Evolutionary conservation across 2,329 filamentous ascomycete genomes (phyloP).

Genomic region (Ophiocordyceps camponoti-leonardi): DNA sequence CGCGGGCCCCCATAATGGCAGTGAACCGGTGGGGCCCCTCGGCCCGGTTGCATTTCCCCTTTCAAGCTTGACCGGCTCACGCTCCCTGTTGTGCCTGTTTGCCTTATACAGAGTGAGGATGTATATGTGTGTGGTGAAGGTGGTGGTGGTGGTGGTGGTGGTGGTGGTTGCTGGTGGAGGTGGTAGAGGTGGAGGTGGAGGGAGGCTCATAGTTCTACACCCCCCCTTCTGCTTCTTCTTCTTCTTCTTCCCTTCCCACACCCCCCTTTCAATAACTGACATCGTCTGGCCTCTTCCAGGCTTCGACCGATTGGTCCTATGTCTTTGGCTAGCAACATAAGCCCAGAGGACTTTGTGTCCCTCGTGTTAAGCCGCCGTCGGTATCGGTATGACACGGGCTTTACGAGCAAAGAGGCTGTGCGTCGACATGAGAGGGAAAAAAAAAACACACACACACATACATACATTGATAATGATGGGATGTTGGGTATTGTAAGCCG

Average conservation of each 20-base stretch:
- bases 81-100: neutral
- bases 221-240: no score
- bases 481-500: neutral
- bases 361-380: neutral
- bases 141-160: no score
- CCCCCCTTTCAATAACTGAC: neutral
- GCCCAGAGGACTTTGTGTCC: neutral
- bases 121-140: no score
- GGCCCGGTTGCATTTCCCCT: neutral
- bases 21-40: neutral
- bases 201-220: neutral
- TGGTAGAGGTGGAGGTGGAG: no score
- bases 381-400: neutral
- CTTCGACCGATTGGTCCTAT: neutral
- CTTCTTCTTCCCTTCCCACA: no score
- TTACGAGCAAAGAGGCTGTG: neutral
- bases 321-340: no score
- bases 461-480: no score
- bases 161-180: no score
- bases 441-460: no score
- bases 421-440: no score
- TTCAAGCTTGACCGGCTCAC: neutral
- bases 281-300: neutral
- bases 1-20: neutral
- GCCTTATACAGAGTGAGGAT: no score